Evolutionary conservation across 331 rosid species (phyloP), one percentile per base, ranked within the genome.

Genomic region (Pyracantha coccinea): DNA sequence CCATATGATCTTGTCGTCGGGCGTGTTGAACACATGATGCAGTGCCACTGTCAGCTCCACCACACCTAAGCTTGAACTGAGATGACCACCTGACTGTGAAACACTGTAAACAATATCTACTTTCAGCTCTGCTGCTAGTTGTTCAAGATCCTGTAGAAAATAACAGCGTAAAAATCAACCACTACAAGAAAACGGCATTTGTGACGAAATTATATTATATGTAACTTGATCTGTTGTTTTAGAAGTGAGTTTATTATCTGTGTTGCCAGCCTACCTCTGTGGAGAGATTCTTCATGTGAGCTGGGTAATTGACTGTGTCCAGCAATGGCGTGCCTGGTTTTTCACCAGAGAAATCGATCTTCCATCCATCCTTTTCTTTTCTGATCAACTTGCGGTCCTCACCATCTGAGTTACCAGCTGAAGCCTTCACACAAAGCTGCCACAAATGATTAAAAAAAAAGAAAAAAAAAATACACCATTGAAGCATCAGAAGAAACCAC

Each of bases 1-100:
- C 98, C 98, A 93, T 44, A 91, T 84, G 74, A 93, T 89, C 77
- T 89, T 93, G 78, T 93, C 95, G 25, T 89, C 85, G 19, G 97
- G 97, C 38, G 96, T 83, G 83, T 81, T 75, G 87, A 93, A 91
- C 44, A 91, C 98, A 78, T 91, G 92, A 78, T 93, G 98, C 38
- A 93, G 75, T 29, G 94, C 96, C 69, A 93, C 96, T 8, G 96
- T 1, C 41, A 93, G 77, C 80, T 91, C 98, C 71, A 93, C 94
- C 47, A 91, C 98, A 53, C 97, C 98, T 79, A 93, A 89, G 79
- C 97, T 91, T 35, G 98, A 71, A 77, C 98, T 93, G 21, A 93
- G 96, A 87, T 93, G 98, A 23, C 98, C 98, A 19, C 98, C 98
- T 15, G 80, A 81, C 32, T 86, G 72, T 44, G 98, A 85, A 28